These are phyloP conservation scores for Kitagawia praeruptora DNA, from an alignment of 129 eudicot species.

Conservation along the genomic window DNA sequence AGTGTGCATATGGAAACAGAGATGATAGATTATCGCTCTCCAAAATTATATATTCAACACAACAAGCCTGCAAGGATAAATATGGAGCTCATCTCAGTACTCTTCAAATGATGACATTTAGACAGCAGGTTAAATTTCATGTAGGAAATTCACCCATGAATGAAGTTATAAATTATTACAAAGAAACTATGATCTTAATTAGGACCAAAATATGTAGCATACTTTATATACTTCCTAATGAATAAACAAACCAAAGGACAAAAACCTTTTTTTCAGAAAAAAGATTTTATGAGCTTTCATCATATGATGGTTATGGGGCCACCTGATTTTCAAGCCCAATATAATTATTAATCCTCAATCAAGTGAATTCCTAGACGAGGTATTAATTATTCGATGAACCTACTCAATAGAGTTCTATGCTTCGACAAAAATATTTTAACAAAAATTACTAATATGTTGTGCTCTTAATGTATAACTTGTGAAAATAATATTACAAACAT, in stretches of 20 bases:
- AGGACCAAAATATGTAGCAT: neutral
- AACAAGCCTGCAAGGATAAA: constrained; percentile 52
- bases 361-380: neutral
- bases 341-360: neutral
- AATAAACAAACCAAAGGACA: neutral
- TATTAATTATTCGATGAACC: neutral
- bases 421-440: neutral
- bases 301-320: neutral
- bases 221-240: neutral
- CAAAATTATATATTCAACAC: constrained; percentile 85
- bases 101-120: neutral
- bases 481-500: neutral
- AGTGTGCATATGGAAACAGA: constrained; percentile 80
- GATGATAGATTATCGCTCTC: constrained; percentile 93
- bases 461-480: neutral
- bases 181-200: neutral
- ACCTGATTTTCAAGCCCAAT: neutral
- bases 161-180: neutral
- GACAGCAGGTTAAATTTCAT: neutral
- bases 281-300: neutral
- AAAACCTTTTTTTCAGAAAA: neutral
- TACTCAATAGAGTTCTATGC: neutral
- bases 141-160: neutral
- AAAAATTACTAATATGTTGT: neutral
- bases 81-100: constrained; percentile 3